A percentile compares a stretch with the other conserved stretches of the same genome.
Evolutionary conservation across 2,329 filamentous ascomycete genomes (phyloP).

Genomic region (Pezicula neosporulosa): DNA sequence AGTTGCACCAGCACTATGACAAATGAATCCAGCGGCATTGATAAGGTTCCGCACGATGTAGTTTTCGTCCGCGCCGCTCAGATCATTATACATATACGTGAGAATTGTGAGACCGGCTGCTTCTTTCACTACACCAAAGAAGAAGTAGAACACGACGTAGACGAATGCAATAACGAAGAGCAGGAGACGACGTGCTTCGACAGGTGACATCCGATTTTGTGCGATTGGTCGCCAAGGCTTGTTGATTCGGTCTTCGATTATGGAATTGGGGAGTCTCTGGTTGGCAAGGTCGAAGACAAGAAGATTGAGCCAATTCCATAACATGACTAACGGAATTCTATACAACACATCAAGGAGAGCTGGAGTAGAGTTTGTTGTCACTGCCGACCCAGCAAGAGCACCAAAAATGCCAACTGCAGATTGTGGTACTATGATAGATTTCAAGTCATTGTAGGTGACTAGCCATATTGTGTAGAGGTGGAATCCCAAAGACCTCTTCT

Average conservation of each 20-base stretch:
- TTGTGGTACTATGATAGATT: background rate
- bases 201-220: slow-evolving; percentile 18
- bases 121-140: slow-evolving; percentile 28
- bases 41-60: slow-evolving; percentile 8
- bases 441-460: background rate
- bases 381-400: background rate
- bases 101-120: slow-evolving; percentile 5
- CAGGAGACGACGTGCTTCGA: slow-evolving; percentile 11
- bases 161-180: slow-evolving; percentile 19
- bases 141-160: slow-evolving; percentile 15
- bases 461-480: background rate
- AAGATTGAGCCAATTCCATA: slow-evolving; percentile 19
- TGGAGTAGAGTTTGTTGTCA: slow-evolving; percentile 2
- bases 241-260: slow-evolving; percentile 26
- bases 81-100: slow-evolving; percentile 13
- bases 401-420: background rate
- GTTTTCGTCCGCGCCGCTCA: slow-evolving; percentile 5
- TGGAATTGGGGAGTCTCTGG: slow-evolving; percentile 21
- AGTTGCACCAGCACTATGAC: slow-evolving; percentile 25
- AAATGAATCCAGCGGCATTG: slow-evolving; percentile 10
- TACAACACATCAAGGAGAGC: background rate
- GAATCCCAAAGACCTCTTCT: background rate
- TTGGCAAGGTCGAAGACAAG: slow-evolving; percentile 27
- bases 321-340: slow-evolving; percentile 1
- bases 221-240: slow-evolving; percentile 30